Evolutionary conservation across 2,329 filamentous ascomycete genomes (phyloP), one percentile per base, ranked within the genome.

Genomic region (Aspergillus persii): DNA sequence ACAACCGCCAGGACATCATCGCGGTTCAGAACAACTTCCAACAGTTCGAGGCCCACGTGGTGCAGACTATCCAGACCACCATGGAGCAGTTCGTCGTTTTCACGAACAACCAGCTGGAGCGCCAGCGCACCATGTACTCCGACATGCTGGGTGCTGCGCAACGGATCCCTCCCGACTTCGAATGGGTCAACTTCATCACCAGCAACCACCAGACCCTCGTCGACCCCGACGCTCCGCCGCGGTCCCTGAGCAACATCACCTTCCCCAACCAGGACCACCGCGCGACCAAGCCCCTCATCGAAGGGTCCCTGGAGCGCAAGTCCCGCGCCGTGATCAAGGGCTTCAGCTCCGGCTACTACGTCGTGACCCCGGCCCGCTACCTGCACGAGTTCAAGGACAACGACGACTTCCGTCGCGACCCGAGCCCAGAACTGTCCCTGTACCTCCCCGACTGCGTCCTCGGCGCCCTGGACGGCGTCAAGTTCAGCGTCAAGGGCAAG

Each of bases 301-400:
- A 96, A 69, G 95, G 95, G 44, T 89, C 86, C 0, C 84, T 99
- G 52, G 92, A 97, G 80, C 89, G 92, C 71, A 98, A 96, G 79
- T 92, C 89, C 62, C 90, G 92, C 68, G 90, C 96, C 75, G 88
- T 96, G 77, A 86, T 85, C 69, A 83, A 89, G 77, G 89, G 89
- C 59, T 95, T 91, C 76, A 88, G 86, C 63, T 86, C 90, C 0
- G 86, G 85, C 57, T 96, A 96, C 82, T 99, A 96, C 72, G 94
- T 95, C 58, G 86, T 98, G 51, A 96, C 92, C 0, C 90, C 92
- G 0, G 85, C 90, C 58, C 92, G 91, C 70, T 99, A 89, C 78
- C 79, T 99, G 59, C 95, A 99, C 79, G 93, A 97, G 76, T 99
- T 96, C 83, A 96, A 96, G 79, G 92, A 96, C 70, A 89, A 91